A percentile compares a stretch with the other conserved stretches of the same genome.
phyloP scores from a whole-genome alignment of 768 basidiomycete genomes.

The Xerocomellus chrysenteron region DNA sequence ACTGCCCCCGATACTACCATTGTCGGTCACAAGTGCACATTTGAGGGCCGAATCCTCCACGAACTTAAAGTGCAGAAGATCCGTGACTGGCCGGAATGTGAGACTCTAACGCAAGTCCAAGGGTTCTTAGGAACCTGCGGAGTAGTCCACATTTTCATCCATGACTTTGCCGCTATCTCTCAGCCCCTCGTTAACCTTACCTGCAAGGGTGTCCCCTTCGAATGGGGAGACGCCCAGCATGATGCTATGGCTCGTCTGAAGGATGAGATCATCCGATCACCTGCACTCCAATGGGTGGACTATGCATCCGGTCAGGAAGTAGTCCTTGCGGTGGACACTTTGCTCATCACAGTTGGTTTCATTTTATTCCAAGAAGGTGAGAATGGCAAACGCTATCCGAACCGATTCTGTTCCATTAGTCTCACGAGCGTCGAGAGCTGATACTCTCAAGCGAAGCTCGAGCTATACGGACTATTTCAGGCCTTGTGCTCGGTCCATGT shows the following conservation, averaged over 20 bases:
- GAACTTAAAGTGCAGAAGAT: slow-evolving; percentile 28
- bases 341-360: no score
- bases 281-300: neutral
- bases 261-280: slow-evolving; percentile 7
- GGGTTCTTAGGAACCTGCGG: slow-evolving; percentile 33
- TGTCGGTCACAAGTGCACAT: slow-evolving; percentile 31
- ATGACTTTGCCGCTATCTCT: slow-evolving; percentile 18
- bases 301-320: neutral
- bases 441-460: no score
- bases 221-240: slow-evolving; percentile 8
- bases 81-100: slow-evolving; percentile 28
- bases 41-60: slow-evolving; percentile 29
- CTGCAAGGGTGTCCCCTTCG: slow-evolving; percentile 27
- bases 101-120: slow-evolving; percentile 15
- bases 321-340: no score
- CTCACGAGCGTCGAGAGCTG: no score
- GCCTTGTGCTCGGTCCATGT: no score
- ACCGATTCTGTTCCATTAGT: no score
- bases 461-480: no score
- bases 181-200: slow-evolving; percentile 27
- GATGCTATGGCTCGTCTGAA: slow-evolving; percentile 24
- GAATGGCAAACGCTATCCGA: no score
- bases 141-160: neutral
- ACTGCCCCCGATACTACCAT: slow-evolving; percentile 28
- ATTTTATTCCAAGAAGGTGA: no score